phyloP scores from a whole-genome alignment of 2,329 filamentous ascomycete species.

The Nothomitra cinnamomea region DNA sequence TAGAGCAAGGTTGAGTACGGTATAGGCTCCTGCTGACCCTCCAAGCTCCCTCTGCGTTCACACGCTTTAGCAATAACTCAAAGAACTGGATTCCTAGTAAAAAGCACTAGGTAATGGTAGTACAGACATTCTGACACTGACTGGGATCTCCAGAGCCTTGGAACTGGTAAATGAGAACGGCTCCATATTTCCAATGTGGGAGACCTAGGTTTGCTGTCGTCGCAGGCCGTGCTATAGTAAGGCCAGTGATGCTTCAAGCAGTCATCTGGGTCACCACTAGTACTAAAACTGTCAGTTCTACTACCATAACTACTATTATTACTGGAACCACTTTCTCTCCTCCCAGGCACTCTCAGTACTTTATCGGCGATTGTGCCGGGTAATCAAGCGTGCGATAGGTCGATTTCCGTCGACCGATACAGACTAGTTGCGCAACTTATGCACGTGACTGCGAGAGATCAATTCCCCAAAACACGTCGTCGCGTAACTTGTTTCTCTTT shows the following conservation, averaged over 20 bases:
- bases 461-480: too few species aligned
- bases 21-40: conserved; percentile 60
- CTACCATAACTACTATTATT: too few species aligned
- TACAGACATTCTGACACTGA: conserved; percentile 43
- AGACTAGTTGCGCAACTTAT: too few species aligned
- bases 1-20: conserved; percentile 64
- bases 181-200: conserved; percentile 46
- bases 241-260: background rate
- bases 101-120: conserved; percentile 5
- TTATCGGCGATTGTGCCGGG: too few species aligned
- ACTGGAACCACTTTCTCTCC: too few species aligned
- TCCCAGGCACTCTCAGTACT: too few species aligned
- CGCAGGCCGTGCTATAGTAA: background rate
- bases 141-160: conserved; percentile 59
- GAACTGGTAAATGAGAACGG: conserved; percentile 91
- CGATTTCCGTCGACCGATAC: too few species aligned
- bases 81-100: background rate
- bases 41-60: conserved; percentile 47
- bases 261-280: too few species aligned
- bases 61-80: background rate
- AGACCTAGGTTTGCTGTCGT: background rate
- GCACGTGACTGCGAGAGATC: too few species aligned
- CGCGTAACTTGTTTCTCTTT: too few species aligned
- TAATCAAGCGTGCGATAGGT: too few species aligned
- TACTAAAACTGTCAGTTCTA: too few species aligned